phyloP scores from a whole-genome alignment of 164 flowering plant genomes.

The Malania oleifera region DNA sequence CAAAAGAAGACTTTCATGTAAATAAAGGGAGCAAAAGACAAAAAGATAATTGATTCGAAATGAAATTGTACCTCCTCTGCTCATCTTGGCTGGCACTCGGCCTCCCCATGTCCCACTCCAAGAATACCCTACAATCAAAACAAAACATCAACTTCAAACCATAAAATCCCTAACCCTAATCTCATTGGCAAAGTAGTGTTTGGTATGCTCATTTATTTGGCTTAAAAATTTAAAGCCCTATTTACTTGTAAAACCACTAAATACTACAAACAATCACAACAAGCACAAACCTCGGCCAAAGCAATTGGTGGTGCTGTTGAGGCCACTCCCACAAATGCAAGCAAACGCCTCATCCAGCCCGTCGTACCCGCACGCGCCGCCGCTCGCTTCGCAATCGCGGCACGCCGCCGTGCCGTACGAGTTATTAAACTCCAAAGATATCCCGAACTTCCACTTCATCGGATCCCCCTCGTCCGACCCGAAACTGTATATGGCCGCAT shows the following conservation, averaged over 20 bases:
- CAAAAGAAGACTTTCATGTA: background rate
- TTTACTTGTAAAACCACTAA: background rate
- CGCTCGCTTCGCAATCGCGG: constrained; percentile 49
- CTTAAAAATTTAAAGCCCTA: background rate
- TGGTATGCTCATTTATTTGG: too few relatives aligned
- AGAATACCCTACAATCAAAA: constrained; percentile 32
- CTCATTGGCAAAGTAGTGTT: too few relatives aligned
- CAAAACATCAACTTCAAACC: background rate
- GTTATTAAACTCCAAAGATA: constrained; percentile 38
- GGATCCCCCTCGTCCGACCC: constrained; percentile 57
- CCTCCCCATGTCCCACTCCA: constrained; percentile 44
- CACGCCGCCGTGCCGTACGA: constrained; percentile 31
- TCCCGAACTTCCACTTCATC: constrained; percentile 51
- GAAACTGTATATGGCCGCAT: constrained; percentile 45
- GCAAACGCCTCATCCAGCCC: constrained; percentile 35
- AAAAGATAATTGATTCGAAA: background rate
- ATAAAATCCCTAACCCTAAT: too few relatives aligned
- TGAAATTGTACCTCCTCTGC: constrained; percentile 19
- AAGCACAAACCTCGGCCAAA: constrained; percentile 43
- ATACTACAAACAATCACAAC: background rate
- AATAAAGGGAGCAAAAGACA: background rate
- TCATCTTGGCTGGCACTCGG: constrained; percentile 11
- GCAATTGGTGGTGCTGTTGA: constrained; percentile 48
- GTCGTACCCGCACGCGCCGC: constrained; percentile 51
- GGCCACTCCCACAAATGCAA: constrained; percentile 47